phyloP scores from a whole-genome alignment of 2,329 filamentous ascomycete genomes.

The Fulvia fulva region DNA sequence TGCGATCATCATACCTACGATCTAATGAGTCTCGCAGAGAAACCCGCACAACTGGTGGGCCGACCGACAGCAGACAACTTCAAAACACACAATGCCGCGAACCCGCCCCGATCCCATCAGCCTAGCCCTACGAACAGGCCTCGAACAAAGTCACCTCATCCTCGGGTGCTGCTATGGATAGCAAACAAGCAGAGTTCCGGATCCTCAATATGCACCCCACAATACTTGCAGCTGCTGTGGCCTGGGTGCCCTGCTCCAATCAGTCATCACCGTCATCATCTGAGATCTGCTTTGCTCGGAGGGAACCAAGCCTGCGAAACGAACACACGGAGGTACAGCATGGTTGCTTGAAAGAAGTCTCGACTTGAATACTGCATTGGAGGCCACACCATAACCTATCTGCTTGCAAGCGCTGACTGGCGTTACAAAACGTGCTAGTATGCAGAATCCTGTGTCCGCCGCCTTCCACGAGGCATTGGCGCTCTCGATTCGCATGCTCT shows the following conservation, averaged over 20 bases:
- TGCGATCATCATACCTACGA: neutral
- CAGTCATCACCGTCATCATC: constrained; percentile 6
- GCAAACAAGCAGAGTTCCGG: neutral
- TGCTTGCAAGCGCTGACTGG: neutral
- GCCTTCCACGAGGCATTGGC: neutral
- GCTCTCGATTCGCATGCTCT: neutral
- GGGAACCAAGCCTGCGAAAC: neutral
- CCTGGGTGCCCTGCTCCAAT: constrained; percentile 4
- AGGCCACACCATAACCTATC: neutral
- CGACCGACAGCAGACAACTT: neutral
- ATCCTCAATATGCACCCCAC: neutral
- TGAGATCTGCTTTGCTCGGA: constrained; percentile 7
- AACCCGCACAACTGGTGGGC: neutral
- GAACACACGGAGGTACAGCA: neutral
- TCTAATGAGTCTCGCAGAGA: neutral
- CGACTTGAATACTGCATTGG: neutral
- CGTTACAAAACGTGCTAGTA: neutral
- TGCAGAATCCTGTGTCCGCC: neutral
- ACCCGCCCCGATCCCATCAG: neutral
- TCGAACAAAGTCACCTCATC: neutral
- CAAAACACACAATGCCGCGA: neutral
- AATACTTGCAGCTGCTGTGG: constrained; percentile 3
- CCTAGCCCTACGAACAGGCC: neutral
- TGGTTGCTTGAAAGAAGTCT: neutral
- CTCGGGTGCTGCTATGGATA: neutral